These are phyloP conservation scores for Pleurotus eryngii DNA, from an alignment of 768 basidiomycete species.

Conservation along the genomic window DNA sequence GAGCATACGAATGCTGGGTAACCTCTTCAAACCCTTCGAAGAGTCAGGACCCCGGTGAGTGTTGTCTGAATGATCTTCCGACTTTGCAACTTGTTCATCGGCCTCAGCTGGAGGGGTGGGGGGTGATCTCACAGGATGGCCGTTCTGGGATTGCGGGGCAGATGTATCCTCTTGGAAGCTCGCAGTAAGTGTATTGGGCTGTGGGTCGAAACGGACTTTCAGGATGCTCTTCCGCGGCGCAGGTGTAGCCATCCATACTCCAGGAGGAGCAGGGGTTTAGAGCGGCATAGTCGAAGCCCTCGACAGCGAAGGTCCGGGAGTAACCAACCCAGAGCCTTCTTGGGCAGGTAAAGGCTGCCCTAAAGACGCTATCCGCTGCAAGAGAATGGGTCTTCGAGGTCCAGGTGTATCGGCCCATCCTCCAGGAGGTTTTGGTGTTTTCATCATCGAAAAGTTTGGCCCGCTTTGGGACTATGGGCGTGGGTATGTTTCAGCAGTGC, in stretches of 20 bases:
- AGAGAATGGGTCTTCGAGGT: not conserved
- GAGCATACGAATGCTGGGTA: slow-evolving; percentile 57
- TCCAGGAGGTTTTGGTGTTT: slow-evolving; percentile 47
- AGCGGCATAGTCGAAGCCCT: slow-evolving; percentile 42
- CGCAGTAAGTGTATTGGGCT: slow-evolving; percentile 13
- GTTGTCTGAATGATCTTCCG: not conserved
- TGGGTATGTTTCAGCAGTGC: slow-evolving; percentile 9
- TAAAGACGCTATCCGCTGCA: not conserved
- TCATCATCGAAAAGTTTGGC: slow-evolving; percentile 23
- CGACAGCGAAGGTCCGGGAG: slow-evolving; percentile 37
- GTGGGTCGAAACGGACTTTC: slow-evolving; percentile 72
- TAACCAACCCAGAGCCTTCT: not conserved
- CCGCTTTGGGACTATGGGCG: not conserved
- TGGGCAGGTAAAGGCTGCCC: not conserved
- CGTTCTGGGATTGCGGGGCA: slow-evolving; percentile 13
- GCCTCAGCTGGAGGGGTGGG: not conserved
- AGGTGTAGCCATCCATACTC: slow-evolving; percentile 64
- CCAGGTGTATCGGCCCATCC: slow-evolving; percentile 31
- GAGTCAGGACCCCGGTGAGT: slow-evolving; percentile 8
- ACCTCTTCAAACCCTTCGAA: slow-evolving; percentile 38
- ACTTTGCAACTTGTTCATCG: not conserved
- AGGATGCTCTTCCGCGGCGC: slow-evolving; percentile 51
- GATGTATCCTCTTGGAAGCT: slow-evolving; percentile 16
- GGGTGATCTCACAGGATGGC: not conserved
- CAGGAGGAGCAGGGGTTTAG: slow-evolving; percentile 67